phyloP scores from a whole-genome alignment of 129 eudicot species.

The Dittrichia graveolens region DNA sequence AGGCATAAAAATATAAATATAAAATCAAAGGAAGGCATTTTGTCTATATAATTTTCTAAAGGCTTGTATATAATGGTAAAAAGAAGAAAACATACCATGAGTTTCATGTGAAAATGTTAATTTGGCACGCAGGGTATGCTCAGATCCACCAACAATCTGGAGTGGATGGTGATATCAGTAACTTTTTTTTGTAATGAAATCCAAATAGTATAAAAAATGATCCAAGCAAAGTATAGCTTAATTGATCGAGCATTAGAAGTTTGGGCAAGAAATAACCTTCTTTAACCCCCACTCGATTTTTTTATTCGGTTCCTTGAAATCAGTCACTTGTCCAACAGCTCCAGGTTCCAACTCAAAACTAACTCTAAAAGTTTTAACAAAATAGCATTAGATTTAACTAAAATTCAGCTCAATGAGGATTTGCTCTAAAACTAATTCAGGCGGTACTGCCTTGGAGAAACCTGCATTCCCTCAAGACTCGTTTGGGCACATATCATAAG shows the following conservation, averaged over 20 bases:
- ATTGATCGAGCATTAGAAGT: constrained; percentile 1
- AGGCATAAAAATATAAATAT: not conserved
- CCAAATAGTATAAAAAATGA: not conserved
- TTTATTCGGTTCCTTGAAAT: constrained; percentile 84
- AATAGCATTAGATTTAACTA: constrained; percentile 3
- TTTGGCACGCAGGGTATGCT: constrained; percentile 94
- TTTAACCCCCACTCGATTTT: constrained; percentile 86
- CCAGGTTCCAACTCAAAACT: constrained; percentile 94
- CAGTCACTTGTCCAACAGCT: constrained; percentile 81
- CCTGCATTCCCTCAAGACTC: no score
- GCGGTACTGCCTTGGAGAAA: no score
- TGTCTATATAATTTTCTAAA: not conserved
- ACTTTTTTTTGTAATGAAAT: constrained; percentile 14
- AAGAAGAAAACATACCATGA: constrained; percentile 57
- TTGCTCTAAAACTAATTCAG: no score
- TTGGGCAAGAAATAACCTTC: constrained; percentile 54
- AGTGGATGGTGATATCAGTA: constrained; percentile 28
- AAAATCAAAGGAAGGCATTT: not conserved
- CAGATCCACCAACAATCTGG: constrained; percentile 98
- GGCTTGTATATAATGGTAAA: not conserved
- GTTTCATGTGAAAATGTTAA: constrained; percentile 88
- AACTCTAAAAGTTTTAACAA: constrained; percentile 47
- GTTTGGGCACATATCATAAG: no score
- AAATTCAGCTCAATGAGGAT: no score
- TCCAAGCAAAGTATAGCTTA: not conserved